Conservation (phyloP, 176 grass and related monocot species). For the Musa troglodytarum region DNA sequence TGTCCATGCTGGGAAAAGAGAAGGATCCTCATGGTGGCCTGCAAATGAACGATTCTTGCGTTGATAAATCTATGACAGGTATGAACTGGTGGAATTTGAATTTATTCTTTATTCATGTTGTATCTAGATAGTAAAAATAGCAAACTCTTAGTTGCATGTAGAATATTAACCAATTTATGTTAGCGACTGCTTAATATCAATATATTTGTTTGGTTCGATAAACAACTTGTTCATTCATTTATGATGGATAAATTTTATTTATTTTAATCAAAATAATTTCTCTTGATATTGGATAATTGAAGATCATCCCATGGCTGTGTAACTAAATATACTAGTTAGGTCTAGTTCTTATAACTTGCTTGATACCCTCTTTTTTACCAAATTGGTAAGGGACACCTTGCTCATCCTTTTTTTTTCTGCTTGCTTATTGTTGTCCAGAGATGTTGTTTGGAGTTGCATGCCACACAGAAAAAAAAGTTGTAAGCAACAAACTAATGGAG, state of each 20-base stretch:
- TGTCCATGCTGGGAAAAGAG: constrained; percentile 44
- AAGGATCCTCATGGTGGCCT: constrained; percentile 48
- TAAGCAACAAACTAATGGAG: constrained; percentile 50
- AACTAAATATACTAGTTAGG: too few species aligned
- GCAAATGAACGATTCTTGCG: constrained; percentile 35
- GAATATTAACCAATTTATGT: too few species aligned
- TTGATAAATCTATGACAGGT: constrained; percentile 52
- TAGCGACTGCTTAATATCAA: too few species aligned
- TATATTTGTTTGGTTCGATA: too few species aligned
- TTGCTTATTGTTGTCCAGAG: background rate
- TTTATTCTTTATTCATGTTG: too few species aligned
- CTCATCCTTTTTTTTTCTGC: constrained; percentile 23
- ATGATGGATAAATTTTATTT: too few species aligned
- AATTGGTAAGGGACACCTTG: background rate
- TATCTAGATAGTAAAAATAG: too few species aligned
- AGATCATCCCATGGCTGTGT: too few species aligned
- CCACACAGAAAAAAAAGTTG: constrained; percentile 38
- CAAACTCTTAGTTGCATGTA: too few species aligned
- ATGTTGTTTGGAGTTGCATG: constrained; percentile 25
- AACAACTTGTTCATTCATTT: too few species aligned
- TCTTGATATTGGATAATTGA: too few species aligned
- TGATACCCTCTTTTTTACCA: background rate
- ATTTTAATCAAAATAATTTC: too few species aligned
- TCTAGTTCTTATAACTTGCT: background rate
- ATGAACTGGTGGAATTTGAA: background rate